These are phyloP conservation scores for Lithocarpus polystachyus DNA, from an alignment of 306 rosid genomes.

Conservation along the genomic window DNA sequence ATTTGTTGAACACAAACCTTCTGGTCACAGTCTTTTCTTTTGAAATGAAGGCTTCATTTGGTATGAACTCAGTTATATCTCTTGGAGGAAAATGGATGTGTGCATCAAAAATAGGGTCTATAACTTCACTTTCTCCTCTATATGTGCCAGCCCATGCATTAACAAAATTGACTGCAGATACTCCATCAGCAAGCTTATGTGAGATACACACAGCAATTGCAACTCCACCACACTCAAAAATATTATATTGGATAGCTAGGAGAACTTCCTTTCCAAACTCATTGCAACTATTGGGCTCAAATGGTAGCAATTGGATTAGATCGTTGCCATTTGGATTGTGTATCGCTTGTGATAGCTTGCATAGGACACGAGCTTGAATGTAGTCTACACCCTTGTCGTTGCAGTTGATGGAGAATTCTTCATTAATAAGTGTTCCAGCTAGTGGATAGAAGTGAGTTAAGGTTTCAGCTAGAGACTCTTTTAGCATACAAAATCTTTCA, in stretches of 20 bases:
- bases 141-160: constrained; percentile 10
- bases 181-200: constrained; percentile 17
- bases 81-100: constrained; percentile 1
- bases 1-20: not conserved
- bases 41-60: not conserved
- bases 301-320: constrained; percentile 8
- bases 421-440: constrained; percentile 14
- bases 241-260: constrained; percentile 2
- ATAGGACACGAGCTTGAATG: not conserved
- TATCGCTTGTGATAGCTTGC: not conserved
- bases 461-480: constrained; percentile 12
- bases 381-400: constrained; percentile 17
- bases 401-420: constrained; percentile 8
- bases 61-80: not conserved
- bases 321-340: not conserved
- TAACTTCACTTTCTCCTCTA: not conserved
- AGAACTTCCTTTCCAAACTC: not conserved
- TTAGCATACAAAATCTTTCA: not conserved
- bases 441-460: constrained; percentile 26
- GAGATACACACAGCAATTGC: constrained; percentile 20
- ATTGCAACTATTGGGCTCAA: not conserved
- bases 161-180: not conserved
- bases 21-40: not conserved
- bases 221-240: constrained; percentile 16
- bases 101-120: not conserved